phyloP scores from a whole-genome alignment of 768 basidiomycete species.

The Suillus discolor region DNA sequence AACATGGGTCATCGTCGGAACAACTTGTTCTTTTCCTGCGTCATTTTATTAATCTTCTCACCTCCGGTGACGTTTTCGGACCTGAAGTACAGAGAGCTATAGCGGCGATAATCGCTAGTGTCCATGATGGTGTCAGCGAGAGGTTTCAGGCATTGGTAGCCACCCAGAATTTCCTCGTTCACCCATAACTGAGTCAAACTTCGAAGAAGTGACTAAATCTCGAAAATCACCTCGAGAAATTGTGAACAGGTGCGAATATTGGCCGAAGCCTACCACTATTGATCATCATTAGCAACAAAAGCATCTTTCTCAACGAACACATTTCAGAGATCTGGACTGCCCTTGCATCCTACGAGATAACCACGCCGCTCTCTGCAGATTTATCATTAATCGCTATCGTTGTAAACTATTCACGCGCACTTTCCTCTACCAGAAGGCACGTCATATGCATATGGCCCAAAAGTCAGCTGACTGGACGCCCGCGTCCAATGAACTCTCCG shows the following conservation, averaged over 20 bases:
- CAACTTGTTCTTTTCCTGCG: neutral
- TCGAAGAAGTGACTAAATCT: neutral
- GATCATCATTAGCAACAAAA: neutral
- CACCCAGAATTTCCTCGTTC: neutral
- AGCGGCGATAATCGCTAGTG: neutral
- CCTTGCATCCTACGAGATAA: neutral
- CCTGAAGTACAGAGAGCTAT: neutral
- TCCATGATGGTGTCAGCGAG: neutral
- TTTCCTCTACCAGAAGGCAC: neutral
- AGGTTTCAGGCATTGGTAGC: neutral
- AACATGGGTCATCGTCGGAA: neutral
- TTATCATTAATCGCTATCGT: neutral
- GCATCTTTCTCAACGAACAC: neutral
- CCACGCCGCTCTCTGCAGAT: neutral
- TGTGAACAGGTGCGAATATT: neutral
- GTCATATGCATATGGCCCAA: neutral
- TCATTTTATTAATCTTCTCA: neutral
- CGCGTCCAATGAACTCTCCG: neutral
- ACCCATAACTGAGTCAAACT: neutral
- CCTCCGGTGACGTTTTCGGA: neutral
- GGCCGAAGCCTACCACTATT: neutral
- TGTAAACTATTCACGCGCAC: neutral
- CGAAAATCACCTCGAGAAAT: neutral
- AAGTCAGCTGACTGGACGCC: neutral
- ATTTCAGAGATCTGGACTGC: neutral